These are phyloP conservation scores for Mortierella sp. DNA, from an alignment of 371 early-diverging fungal species.

Conservation along the genomic window DNA sequence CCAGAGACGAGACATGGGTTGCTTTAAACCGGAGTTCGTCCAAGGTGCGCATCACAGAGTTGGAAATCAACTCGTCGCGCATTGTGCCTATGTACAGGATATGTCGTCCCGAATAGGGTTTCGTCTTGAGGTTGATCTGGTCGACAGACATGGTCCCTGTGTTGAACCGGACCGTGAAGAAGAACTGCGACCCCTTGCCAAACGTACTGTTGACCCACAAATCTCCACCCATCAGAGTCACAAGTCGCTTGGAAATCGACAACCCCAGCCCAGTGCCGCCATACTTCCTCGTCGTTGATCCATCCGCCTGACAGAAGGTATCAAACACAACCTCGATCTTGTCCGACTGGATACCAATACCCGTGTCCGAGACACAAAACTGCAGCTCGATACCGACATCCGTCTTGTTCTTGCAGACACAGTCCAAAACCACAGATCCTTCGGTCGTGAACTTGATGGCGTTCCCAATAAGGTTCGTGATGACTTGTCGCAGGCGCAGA, in stretches of 20 bases:
- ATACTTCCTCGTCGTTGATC: constrained; percentile 87
- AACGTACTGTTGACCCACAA: constrained; percentile 82
- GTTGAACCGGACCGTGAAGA: constrained; percentile 73
- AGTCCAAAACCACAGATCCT: constrained; percentile 74
- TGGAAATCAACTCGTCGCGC: constrained; percentile 53
- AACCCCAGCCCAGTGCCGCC: constrained; percentile 92
- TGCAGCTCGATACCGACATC: constrained; percentile 67
- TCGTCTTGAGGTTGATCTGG: constrained; percentile 62
- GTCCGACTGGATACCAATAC: constrained; percentile 88
- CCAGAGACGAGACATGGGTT: constrained; percentile 56
- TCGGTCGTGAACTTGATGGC: constrained; percentile 88
- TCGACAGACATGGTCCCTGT: constrained; percentile 57
- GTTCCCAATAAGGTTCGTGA: constrained; percentile 89
- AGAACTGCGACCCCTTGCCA: constrained; percentile 81
- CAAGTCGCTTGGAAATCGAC: constrained; percentile 82
- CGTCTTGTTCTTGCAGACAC: constrained; percentile 53
- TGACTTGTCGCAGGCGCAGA: constrained; percentile 83
- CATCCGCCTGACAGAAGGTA: constrained; percentile 87
- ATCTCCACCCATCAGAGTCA: constrained; percentile 83
- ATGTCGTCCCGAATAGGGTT: constrained; percentile 61
- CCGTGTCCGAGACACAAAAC: constrained; percentile 85
- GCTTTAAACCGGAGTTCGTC: constrained; percentile 62
- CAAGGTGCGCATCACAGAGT: constrained; percentile 46
- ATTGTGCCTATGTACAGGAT: constrained; percentile 66
- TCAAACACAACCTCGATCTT: constrained; percentile 83